Base-by-base conservation (phyloP, 2,329 filamentous ascomycete genomes). In the Trichophyton benhamiae region DNA sequence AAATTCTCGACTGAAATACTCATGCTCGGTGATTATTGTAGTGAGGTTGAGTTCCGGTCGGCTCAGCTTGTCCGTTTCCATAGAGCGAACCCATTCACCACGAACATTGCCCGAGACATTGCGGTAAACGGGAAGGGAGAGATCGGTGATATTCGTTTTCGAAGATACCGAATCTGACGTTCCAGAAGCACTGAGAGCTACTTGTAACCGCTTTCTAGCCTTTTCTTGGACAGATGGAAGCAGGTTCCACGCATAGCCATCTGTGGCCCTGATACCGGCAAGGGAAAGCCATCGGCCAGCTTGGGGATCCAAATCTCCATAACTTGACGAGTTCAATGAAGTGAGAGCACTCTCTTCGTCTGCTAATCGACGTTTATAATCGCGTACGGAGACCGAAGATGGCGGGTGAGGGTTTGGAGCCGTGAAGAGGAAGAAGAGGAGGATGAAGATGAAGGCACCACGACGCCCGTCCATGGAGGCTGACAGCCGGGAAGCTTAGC, bases 201-300 rank as follows among this genome's bases (percentile, higher is more conserved):
- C 69, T 57, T 68, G 70, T 20, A 80, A 70, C 65, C 81, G 86
- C 66, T 85, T 78, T 61, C 82, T 77, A 60, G 85, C 88, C 65
- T 82, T 82, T 63, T 85, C 76, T 70, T 83, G 84, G 62, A 91
- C 89, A 0, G 78, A 75, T 0, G 78, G 77, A 22, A 96, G 77
- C 62, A 90, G 80, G 38, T 86, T 82, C 91, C 91, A 96, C 1
- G 83, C 86, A 72, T 88, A 89, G 3, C 82, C 84, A 74, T 95
- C 88, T 20, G 84, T 81, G 55, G 83, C 77, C 57, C 87, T 82
- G 64, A 95, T 85, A 0, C 92, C 92, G 1, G 88, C 88, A 59
- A 96, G 77, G 67, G 90, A 89, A 63, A 91, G 74, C 79, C 77
- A 82, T 65, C 71, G 76, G 63, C 77, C 70, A 8, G 74, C 69